Conservation (phyloP, 2,329 filamentous ascomycete genomes). For the Penicillium sp. region DNA sequence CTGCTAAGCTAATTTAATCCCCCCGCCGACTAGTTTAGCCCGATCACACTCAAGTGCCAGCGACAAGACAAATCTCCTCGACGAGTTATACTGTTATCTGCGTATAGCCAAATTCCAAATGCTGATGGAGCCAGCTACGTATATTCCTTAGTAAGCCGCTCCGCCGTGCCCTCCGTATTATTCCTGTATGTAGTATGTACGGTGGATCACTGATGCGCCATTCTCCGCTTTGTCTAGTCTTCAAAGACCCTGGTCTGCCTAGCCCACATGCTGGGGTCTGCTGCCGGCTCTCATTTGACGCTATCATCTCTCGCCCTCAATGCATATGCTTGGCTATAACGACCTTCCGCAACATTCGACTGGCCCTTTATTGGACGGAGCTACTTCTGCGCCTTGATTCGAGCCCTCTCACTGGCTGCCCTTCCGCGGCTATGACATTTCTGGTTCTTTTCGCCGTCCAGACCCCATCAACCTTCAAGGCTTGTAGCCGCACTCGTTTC, state of each 20-base stretch:
- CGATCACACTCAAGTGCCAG: not conserved
- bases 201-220: not conserved
- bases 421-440: not conserved
- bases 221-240: not conserved
- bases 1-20: not conserved
- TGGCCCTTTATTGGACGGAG: not conserved
- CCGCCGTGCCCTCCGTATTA: not conserved
- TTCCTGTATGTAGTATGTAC: not conserved
- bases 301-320: not conserved
- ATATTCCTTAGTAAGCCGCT: not conserved
- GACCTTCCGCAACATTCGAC: not conserved
- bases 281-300: not conserved
- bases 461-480: not conserved
- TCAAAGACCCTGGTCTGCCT: not conserved
- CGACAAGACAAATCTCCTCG: not conserved
- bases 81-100: not conserved
- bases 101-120: not conserved
- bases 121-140: not conserved
- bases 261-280: not conserved
- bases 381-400: not conserved
- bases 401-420: not conserved
- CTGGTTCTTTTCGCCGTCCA: not conserved
- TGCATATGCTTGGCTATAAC: not conserved
- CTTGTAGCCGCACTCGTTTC: not conserved
- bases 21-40: not conserved